A percentile compares a stretch with the other conserved stretches of the same genome.
These are phyloP conservation scores for Fagopyrum esculentum DNA, from an alignment of 148 eudicot genomes.

Conservation along the genomic window DNA sequence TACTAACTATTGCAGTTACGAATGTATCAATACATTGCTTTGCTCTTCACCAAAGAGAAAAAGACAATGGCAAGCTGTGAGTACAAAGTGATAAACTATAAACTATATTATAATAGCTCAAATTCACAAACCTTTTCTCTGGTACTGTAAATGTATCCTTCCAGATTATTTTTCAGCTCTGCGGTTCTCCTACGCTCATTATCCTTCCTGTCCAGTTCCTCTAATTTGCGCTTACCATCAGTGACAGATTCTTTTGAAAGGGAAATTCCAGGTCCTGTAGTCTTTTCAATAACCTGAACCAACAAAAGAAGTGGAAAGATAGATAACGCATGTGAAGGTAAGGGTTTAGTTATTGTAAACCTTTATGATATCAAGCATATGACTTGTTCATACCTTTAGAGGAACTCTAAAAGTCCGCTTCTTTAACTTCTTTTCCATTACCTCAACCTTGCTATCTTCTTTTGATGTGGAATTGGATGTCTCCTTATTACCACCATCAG, in stretches of 20 bases:
- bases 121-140: constrained; percentile 61
- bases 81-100: not conserved
- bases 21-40: not conserved
- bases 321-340: not conserved
- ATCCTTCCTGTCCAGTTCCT: constrained; percentile 74
- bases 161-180: constrained; percentile 80
- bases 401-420: constrained; percentile 82
- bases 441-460: constrained; percentile 38
- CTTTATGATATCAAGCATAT: not conserved
- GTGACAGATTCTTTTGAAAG: constrained; percentile 59
- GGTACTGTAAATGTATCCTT: constrained; percentile 81
- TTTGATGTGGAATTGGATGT: constrained; percentile 35
- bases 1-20: not conserved
- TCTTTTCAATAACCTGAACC: constrained; percentile 72
- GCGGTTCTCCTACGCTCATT: constrained; percentile 87
- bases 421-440: constrained; percentile 79
- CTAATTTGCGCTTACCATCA: constrained; percentile 60
- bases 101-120: not conserved
- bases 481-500: constrained; percentile 30
- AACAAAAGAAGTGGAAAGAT: constrained; percentile 18
- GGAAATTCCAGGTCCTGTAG: constrained; percentile 51
- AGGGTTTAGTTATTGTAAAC: not conserved
- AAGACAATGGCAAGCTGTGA: not conserved
- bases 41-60: not conserved
- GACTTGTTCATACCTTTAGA: constrained; percentile 47